phyloP scores from a whole-genome alignment of 2,329 filamentous ascomycete genomes.

The Aspergillus oerlinghausenensis region DNA sequence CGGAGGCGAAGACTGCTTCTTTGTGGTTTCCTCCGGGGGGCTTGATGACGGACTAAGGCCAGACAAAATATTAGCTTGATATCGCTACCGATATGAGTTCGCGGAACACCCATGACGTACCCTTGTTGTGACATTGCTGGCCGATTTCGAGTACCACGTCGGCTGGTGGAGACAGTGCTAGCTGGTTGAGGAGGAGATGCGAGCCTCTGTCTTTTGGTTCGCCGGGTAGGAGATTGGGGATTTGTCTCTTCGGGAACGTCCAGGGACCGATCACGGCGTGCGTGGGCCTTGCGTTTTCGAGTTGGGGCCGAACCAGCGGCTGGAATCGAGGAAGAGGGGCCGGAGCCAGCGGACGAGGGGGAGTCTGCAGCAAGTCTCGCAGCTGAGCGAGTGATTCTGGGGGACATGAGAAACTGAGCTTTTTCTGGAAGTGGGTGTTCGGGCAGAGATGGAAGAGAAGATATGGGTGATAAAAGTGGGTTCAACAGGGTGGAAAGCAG shows the following conservation, averaged over 20 bases:
- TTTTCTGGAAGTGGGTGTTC: conserved; percentile 13
- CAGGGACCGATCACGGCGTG: conserved; percentile 45
- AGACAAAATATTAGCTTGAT: conserved; percentile 15
- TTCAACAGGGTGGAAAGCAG: conserved; percentile 2
- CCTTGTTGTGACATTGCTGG: conserved; percentile 41
- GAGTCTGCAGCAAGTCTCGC: conserved; percentile 77
- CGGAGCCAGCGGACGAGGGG: conserved; percentile 40
- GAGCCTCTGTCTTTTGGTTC: conserved; percentile 68
- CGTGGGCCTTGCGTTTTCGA: conserved; percentile 72
- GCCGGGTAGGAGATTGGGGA: conserved; percentile 44
- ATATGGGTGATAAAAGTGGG: conserved; percentile 4
- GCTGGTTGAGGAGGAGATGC: conserved; percentile 46
- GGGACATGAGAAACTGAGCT: conserved; percentile 73
- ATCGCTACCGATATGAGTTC: conserved; percentile 7
- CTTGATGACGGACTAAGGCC: conserved; percentile 56
- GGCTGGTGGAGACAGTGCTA: conserved; percentile 39
- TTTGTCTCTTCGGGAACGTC: conserved; percentile 32
- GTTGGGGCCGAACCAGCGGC: conserved; percentile 46
- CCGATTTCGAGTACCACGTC: conserved; percentile 34
- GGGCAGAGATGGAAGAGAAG: conserved; percentile 4
- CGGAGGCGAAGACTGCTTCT: conserved; percentile 51
- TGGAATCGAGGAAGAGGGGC: conserved; percentile 35
- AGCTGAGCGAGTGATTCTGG: conserved; percentile 93
- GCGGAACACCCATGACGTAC: conserved; percentile 22
- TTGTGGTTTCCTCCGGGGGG: conserved; percentile 59